These are phyloP conservation scores for Eleusine indica DNA, from an alignment of 176 grass and related monocot species.

Conservation along the genomic window DNA sequence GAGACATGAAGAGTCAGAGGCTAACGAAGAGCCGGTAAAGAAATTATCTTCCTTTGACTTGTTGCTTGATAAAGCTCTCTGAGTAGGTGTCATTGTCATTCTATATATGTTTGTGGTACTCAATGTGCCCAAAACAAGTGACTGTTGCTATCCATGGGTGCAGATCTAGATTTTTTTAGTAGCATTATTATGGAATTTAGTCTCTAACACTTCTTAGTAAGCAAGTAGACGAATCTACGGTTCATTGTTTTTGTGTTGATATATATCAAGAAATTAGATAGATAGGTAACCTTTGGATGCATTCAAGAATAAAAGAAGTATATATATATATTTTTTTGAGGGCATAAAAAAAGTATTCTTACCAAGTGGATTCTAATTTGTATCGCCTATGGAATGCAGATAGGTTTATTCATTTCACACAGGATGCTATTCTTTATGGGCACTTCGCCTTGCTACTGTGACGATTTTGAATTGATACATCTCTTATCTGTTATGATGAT, in stretches of 20 bases:
- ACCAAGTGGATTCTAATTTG: background rate
- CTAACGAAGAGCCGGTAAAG: conserved; percentile 65
- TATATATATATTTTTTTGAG: too few relatives aligned
- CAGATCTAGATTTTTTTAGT: background rate
- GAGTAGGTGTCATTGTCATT: background rate
- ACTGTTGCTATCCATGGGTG: background rate
- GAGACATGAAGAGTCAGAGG: conserved; percentile 62
- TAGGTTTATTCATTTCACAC: background rate
- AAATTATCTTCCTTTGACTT: conserved; percentile 1
- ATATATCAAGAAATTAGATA: background rate
- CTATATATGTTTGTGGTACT: background rate
- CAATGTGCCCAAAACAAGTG: conserved; percentile 12
- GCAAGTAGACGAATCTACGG: background rate
- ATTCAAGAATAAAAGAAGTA: conserved; percentile 28
- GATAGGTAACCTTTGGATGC: background rate
- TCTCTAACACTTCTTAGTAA: background rate
- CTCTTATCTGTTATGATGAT: background rate
- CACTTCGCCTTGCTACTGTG: background rate
- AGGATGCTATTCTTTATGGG: conserved; percentile 3
- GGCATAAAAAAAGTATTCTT: background rate
- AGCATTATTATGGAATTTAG: background rate
- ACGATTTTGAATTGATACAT: conserved; percentile 15
- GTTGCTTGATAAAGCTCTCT: conserved; percentile 14
- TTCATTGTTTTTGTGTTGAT: background rate
- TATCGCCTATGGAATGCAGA: background rate